A percentile compares a stretch with the other conserved stretches of the same genome.
Conservation (phyloP, 139 green algal species). For the Penium margaritaceum region DNA sequence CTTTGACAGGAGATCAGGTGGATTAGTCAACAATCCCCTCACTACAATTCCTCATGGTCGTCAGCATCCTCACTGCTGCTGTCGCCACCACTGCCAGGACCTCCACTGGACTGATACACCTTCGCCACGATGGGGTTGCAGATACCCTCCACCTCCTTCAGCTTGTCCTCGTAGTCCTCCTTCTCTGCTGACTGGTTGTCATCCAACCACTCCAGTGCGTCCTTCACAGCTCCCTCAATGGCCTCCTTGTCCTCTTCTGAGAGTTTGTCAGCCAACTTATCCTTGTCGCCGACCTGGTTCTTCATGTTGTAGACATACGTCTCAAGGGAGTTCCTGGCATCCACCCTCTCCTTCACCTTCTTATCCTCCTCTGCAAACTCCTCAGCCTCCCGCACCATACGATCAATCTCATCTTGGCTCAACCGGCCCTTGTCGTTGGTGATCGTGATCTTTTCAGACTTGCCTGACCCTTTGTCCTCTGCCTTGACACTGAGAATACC, state of each 20-base stretch:
- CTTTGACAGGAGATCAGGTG: no score
- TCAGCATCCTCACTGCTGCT: slow-evolving; percentile 66
- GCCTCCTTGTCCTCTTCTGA: slow-evolving; percentile 77
- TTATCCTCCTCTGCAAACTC: slow-evolving; percentile 59
- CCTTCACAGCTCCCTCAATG: slow-evolving; percentile 74
- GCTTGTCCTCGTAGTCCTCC: slow-evolving; percentile 91
- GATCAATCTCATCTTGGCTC: slow-evolving; percentile 58
- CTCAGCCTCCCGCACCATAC: slow-evolving; percentile 59
- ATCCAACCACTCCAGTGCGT: slow-evolving; percentile 86
- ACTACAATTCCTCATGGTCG: slow-evolving; percentile 83
- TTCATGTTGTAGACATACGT: slow-evolving; percentile 76
- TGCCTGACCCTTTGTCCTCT: slow-evolving; percentile 64
- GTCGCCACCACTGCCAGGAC: slow-evolving; percentile 43
- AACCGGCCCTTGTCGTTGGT: slow-evolving; percentile 62
- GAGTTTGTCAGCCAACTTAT: slow-evolving; percentile 81
- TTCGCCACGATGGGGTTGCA: slow-evolving; percentile 79
- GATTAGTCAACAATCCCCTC: no score
- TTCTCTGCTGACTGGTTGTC: slow-evolving; percentile 69
- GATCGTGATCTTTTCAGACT: slow-evolving; percentile 77
- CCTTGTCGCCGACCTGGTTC: slow-evolving; percentile 57
- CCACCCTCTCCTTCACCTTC: slow-evolving; percentile 56
- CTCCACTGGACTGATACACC: slow-evolving; percentile 60
- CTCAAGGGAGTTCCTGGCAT: slow-evolving; percentile 70
- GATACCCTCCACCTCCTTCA: slow-evolving; percentile 90
- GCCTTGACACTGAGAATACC: slow-evolving; percentile 60